A percentile compares a stretch with the other conserved stretches of the same genome.
Conservation (phyloP, 495 filamentous ascomycete genomes). For the Pseudoneurospora amorphoporcata region DNA sequence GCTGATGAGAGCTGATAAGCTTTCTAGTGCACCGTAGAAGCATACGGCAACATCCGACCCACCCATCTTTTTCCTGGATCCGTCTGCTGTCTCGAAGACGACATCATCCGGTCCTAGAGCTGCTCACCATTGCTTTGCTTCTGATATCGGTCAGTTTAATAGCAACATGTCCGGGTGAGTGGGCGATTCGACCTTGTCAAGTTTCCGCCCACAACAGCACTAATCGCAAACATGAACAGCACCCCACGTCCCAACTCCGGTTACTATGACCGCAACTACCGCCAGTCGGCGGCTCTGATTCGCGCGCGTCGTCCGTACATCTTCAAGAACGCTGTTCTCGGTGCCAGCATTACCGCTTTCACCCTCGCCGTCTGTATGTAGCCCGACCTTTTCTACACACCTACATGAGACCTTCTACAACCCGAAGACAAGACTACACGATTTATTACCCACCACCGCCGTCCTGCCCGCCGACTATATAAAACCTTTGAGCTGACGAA, state of each 20-base stretch:
- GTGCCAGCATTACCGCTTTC: constrained; percentile 56
- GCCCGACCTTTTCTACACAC: not conserved
- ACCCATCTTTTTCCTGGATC: constrained; percentile 2
- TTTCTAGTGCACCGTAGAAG: not conserved
- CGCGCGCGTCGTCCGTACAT: constrained; percentile 87
- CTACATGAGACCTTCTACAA: not conserved
- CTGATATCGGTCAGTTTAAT: not conserved
- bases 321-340: constrained; percentile 75
- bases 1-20: not conserved
- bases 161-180: constrained; percentile 16
- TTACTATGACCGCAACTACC: constrained; percentile 82
- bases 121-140: not conserved
- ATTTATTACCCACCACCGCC: not conserved
- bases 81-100: not conserved
- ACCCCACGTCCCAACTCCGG: constrained; percentile 39
- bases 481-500: not conserved
- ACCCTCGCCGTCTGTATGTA: constrained; percentile 65
- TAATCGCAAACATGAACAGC: not conserved
- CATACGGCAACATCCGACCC: constrained; percentile 3
- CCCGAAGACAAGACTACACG: not conserved
- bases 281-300: constrained; percentile 72
- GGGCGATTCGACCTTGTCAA: not conserved
- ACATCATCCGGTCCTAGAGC: not conserved
- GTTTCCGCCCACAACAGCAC: not conserved
- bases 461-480: not conserved